Percentiles rank a stretch among this genome's conserved stretches.
phyloP scores from a whole-genome alignment of 208 protist species.

The Trypanosomatidae sp. region DNA sequence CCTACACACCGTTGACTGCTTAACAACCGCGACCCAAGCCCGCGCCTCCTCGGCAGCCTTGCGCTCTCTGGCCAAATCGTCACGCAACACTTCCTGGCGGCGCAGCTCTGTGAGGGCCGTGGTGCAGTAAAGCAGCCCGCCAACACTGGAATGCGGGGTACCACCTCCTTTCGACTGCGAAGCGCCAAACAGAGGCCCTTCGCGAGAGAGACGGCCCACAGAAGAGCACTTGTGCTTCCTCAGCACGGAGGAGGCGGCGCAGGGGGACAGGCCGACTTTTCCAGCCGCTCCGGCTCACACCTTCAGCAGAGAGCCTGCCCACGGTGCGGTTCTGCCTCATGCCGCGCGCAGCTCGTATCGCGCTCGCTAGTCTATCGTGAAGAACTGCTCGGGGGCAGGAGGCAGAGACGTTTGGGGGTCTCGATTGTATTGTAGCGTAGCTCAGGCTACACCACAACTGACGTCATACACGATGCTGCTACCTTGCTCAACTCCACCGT shows the following conservation, averaged over 20 bases:
- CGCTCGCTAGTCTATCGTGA: not conserved
- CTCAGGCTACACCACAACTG: not conserved
- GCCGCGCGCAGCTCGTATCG: not conserved
- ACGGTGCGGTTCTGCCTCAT: not conserved
- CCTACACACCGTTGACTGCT: not conserved
- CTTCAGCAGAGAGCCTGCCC: no score
- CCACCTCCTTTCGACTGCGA: not conserved
- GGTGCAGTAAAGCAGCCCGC: conserved; percentile 12
- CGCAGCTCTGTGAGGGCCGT: conserved; percentile 39
- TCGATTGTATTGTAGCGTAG: not conserved
- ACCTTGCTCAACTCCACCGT: not conserved
- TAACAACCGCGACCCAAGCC: not conserved
- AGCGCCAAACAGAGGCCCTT: not conserved
- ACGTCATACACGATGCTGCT: not conserved
- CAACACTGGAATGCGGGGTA: not conserved
- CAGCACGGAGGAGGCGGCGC: conserved; percentile 1
- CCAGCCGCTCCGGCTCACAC: not conserved
- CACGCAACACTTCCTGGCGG: conserved; percentile 39
- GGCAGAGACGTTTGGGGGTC: not conserved
- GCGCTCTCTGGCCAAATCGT: conserved; percentile 33
- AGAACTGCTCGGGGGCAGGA: not conserved
- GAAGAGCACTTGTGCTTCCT: not conserved
- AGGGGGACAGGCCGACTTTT: not conserved
- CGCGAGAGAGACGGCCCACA: not conserved
- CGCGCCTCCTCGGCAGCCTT: conserved; percentile 30